Base-by-base conservation (phyloP, 768 basidiomycete genomes). In the Leccinum subgranulosum region DNA sequence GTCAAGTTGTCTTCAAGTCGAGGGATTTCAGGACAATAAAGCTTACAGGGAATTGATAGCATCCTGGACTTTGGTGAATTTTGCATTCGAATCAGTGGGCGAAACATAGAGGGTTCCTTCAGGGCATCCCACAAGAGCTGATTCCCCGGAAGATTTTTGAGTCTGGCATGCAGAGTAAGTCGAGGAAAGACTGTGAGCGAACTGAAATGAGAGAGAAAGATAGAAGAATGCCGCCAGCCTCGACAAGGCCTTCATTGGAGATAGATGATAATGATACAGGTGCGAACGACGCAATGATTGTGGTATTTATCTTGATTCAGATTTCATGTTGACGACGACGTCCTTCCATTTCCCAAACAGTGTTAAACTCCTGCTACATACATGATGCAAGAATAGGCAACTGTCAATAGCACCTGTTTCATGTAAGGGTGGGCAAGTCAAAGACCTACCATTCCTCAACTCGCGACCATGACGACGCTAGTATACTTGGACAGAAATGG, bases 61-160 rank as follows among this genome's bases (percentile, higher is more conserved):
- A 12, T 77, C 74, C 66, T 88, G 86, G 3, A 87, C 71, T 25
- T 62, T 77, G 15, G 65, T 73, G 49, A 84, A 86, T 25, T 76
- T 56, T 0, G 84, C 79, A 49, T 69, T 69, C 0, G 66, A 56
- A 63, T 86, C 79, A 5, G 67, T 79, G 31, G 67, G 67, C 1
- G 84, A 85, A 21, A 87, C 85, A 56, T 79, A 86, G 4, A 87
- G 69, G 0, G 85, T 87, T 10, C 81, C 83, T 6, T 59, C n/a
- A 0, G 83, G 83, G 64, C 86, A 87, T 9, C 81, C 83, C 1
- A 53, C 17, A 11, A 85, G 69, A 15, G 84, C 79, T 4, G 81
- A 80, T 4, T 66, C 48, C 0, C 67, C 64, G 0, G 57, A 49
- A 2, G 78, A 65, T 57, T 84, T 85, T 63, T 80, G 73, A 25